Evolutionary conservation across 2,329 filamentous ascomycete species (phyloP).

Genomic region (Zasmidium citrigriseum): DNA sequence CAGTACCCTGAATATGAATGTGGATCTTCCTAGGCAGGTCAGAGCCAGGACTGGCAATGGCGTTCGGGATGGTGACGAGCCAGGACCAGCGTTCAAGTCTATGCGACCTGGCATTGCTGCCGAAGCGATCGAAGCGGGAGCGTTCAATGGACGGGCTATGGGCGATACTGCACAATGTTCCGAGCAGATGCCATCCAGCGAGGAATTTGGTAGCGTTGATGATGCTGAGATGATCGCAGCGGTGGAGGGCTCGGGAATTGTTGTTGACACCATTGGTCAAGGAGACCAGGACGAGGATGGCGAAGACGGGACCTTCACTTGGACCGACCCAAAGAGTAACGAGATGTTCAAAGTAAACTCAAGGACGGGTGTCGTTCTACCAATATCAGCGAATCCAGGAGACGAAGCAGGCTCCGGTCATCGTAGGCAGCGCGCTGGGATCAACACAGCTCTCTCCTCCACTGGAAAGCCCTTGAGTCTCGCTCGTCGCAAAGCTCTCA

Average conservation of each 20-base stretch:
- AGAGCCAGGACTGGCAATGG: too few species aligned
- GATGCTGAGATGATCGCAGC: constrained; percentile 22
- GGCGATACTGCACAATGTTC: not conserved
- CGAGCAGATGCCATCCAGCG: constrained; percentile 18
- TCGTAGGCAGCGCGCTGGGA: constrained; percentile 22
- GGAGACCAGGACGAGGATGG: not conserved
- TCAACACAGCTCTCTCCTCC: constrained; percentile 26
- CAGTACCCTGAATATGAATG: too few species aligned
- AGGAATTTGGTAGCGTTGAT: constrained; percentile 31
- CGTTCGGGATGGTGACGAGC: too few species aligned
- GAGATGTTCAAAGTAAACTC: constrained; percentile 54
- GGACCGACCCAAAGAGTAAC: constrained; percentile 64
- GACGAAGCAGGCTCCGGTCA: not conserved
- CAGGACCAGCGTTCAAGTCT: too few species aligned
- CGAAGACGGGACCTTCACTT: constrained; percentile 48
- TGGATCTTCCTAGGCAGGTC: too few species aligned
- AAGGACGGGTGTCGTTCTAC: constrained; percentile 53
- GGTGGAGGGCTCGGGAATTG: constrained; percentile 2
- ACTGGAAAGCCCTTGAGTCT: constrained; percentile 38
- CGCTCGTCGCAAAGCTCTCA: constrained; percentile 19
- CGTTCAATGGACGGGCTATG: not conserved
- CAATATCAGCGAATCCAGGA: not conserved
- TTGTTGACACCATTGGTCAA: not conserved
- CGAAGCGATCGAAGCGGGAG: not conserved
- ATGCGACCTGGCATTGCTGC: not conserved